Evolutionary conservation across 352 stramenopile genomes (phyloP).

Genomic region (Phytophthora megakarya): DNA sequence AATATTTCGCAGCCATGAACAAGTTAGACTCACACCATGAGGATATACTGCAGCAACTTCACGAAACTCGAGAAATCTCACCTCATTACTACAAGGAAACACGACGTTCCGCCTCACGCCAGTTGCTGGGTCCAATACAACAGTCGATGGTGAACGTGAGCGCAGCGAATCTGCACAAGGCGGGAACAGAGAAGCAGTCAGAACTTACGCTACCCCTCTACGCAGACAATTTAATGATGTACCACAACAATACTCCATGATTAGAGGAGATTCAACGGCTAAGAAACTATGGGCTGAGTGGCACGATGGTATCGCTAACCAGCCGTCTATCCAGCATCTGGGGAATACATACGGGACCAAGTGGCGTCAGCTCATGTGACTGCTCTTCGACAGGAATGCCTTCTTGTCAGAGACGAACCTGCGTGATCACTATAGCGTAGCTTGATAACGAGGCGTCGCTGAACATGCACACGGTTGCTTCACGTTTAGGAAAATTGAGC

Average conservation of each 20-base stretch:
- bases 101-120: background rate
- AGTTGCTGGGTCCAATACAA: background rate
- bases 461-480: constrained; percentile 3
- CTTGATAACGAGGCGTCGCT: constrained; percentile 1
- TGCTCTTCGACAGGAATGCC: constrained; percentile 2
- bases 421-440: background rate
- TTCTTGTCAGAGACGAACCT: background rate
- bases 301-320: no score
- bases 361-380: constrained; percentile 6
- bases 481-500: background rate
- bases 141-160: no score
- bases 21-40: background rate
- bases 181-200: no score
- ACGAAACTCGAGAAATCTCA: background rate
- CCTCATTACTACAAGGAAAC: background rate
- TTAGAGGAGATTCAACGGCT: background rate
- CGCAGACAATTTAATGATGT: background rate
- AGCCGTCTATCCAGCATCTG: no score
- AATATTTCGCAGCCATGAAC: background rate
- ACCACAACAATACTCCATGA: background rate
- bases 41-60: background rate
- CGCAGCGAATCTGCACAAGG: no score
- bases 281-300: no score
- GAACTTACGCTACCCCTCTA: background rate
- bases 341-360: background rate